Conservation (phyloP, 352 stramenopile species). For the Saprolegnia diclina region DNA sequence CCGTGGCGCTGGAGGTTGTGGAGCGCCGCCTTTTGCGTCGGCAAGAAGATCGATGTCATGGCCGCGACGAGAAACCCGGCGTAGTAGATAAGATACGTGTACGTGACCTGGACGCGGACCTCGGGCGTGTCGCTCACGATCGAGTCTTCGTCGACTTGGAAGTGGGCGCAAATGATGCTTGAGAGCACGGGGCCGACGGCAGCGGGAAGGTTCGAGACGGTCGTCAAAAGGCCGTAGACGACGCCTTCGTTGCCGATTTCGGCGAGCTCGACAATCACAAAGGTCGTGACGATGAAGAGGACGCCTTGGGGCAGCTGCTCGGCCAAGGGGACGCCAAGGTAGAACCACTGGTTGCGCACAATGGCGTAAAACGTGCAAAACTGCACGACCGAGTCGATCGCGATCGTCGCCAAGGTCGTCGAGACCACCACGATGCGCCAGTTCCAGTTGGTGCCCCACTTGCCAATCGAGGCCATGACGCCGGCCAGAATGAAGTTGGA, state of each 20-base stretch:
- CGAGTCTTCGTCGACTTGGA: slow-evolving; percentile 3
- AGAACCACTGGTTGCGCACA: slow-evolving; percentile 62
- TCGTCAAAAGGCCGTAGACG: slow-evolving; percentile 27
- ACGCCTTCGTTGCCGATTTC: slow-evolving; percentile 50
- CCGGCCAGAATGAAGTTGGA: slow-evolving; percentile 13
- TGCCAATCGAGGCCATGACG: slow-evolving; percentile 36
- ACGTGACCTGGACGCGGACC: slow-evolving; percentile 35
- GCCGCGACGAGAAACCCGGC: not conserved
- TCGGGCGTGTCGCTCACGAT: slow-evolving; percentile 29
- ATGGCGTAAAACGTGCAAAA: slow-evolving; percentile 47
- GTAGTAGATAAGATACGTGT: slow-evolving; percentile 41
- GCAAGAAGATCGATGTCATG: not conserved
- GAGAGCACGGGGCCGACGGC: slow-evolving; percentile 19
- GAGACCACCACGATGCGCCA: slow-evolving; percentile 45
- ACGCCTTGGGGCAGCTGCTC: slow-evolving; percentile 46
- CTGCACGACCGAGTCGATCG: slow-evolving; percentile 37
- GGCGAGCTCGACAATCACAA: slow-evolving; percentile 53
- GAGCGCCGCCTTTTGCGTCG: slow-evolving; percentile 3
- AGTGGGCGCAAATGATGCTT: slow-evolving; percentile 21
- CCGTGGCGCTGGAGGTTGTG: not conserved
- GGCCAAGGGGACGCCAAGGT: slow-evolving; percentile 46
- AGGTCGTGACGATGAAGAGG: slow-evolving; percentile 53
- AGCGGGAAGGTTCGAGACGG: slow-evolving; percentile 20
- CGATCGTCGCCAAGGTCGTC: slow-evolving; percentile 38
- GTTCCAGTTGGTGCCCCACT: slow-evolving; percentile 44